Conservation (phyloP, 495 filamentous ascomycete genomes). For the Aspergillus funiculosus region DNA sequence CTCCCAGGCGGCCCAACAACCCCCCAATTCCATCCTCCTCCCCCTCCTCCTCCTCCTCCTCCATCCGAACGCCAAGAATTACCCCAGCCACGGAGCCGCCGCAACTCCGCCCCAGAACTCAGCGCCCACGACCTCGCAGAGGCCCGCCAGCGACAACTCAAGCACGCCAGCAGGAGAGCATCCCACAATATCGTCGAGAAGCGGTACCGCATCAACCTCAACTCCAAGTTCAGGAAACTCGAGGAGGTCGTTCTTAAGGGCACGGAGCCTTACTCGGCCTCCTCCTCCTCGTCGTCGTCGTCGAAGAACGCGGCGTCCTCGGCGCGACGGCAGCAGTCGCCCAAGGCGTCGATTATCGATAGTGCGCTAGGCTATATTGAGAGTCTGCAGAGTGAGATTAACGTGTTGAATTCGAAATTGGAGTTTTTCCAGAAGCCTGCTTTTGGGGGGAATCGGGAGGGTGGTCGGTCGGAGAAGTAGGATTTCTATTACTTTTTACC, state of each 20-base stretch:
- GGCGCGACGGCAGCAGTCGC: not conserved
- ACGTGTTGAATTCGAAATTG: not conserved
- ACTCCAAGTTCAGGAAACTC: constrained; percentile 1
- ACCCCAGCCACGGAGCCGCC: not conserved
- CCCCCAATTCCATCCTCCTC: not conserved
- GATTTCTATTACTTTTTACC: no score
- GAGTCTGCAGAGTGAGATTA: not conserved
- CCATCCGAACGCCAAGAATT: not conserved
- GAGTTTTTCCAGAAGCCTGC: not conserved
- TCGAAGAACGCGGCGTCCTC: not conserved
- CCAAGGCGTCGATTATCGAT: constrained; percentile 10
- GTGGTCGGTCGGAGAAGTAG: no score
- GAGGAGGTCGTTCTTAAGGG: not conserved
- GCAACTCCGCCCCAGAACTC: not conserved
- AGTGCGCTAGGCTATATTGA: constrained; percentile 5
- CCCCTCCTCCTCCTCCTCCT: not conserved
- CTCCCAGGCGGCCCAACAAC: no score
- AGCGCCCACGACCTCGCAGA: not conserved
- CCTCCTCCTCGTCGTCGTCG: not conserved
- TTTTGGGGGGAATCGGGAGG: not conserved
- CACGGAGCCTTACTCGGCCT: not conserved
- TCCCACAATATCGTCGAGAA: constrained; percentile 15
- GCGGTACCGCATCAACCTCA: constrained; percentile 11
- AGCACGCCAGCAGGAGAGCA: not conserved
- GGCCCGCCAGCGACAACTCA: not conserved